Percentiles rank a stretch among this genome's conserved stretches.
Evolutionary conservation across 2,329 filamentous ascomycete genomes (phyloP).

Genomic region (Diaporthe citri): DNA sequence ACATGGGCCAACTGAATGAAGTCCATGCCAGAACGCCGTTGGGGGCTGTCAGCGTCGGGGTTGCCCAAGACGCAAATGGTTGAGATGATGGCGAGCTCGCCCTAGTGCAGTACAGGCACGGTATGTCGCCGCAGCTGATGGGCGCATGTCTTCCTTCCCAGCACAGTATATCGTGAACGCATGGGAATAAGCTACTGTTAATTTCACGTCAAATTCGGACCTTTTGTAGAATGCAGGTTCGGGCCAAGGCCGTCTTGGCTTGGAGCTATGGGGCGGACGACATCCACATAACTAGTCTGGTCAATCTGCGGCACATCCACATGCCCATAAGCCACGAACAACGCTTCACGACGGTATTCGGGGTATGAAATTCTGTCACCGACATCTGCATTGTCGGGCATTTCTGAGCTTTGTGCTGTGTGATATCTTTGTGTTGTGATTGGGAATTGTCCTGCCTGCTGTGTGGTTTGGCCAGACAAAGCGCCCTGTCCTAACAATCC

Average conservation of each 20-base stretch:
- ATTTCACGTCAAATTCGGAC: not conserved
- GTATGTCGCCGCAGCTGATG: not conserved
- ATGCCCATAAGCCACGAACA: not conserved
- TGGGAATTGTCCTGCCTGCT: too few relatives aligned
- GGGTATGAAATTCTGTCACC: too few relatives aligned
- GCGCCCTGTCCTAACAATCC: not conserved
- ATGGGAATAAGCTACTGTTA: not conserved
- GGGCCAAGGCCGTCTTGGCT: constrained; percentile 8
- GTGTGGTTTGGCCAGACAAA: not conserved
- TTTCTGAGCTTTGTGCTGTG: not conserved
- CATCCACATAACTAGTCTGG: not conserved
- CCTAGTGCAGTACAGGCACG: not conserved
- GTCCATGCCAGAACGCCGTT: not conserved
- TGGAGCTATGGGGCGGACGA: not conserved
- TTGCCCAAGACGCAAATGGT: not conserved
- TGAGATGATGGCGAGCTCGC: constrained; percentile 14
- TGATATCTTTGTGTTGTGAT: not conserved
- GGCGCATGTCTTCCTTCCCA: not conserved
- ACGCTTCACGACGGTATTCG: not conserved
- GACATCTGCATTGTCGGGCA: not conserved
- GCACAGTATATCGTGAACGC: not conserved
- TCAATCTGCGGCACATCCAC: not conserved
- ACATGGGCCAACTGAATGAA: not conserved
- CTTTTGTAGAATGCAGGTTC: not conserved
- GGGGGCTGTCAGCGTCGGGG: not conserved